phyloP scores from a whole-genome alignment of 345 rosid species.

The Bruguiera gymnorhiza region DNA sequence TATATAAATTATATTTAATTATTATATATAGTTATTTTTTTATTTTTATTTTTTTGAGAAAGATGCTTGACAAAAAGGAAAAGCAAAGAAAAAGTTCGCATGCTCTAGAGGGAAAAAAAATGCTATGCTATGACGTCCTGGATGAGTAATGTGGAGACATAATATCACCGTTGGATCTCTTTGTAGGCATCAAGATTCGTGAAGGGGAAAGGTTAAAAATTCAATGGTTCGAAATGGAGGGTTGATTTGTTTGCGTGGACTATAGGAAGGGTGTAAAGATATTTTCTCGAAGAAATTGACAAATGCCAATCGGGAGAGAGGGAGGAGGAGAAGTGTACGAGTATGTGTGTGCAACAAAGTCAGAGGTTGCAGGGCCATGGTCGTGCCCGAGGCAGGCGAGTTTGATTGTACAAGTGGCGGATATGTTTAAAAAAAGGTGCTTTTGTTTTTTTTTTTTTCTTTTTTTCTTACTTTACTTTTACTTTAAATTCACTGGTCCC shows the following conservation, averaged over 20 bases:
- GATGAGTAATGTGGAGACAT: neutral
- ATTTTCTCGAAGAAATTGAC: neutral
- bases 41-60: neutral
- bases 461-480: neutral
- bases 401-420: slow-evolving; percentile 10
- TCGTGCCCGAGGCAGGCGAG: neutral
- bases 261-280: neutral
- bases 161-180: slow-evolving; percentile 22
- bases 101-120: neutral
- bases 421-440: slow-evolving; percentile 16
- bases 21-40: no score
- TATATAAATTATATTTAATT: no score
- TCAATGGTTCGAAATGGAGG: neutral
- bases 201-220: neutral
- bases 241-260: no score
- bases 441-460: neutral
- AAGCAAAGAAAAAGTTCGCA: neutral
- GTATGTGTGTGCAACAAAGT: neutral
- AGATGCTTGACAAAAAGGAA: slow-evolving; percentile 1
- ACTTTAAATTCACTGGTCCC: neutral
- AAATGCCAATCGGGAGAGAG: slow-evolving; percentile 1
- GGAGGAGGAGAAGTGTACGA: neutral
- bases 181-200: slow-evolving; percentile 1
- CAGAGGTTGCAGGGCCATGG: neutral
- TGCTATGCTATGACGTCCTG: neutral